Percentiles rank a stretch among this genome's conserved stretches.
phyloP scores from a whole-genome alignment of 1,284 basidiomycete species.

The Thecaphora thlaspeos region DNA sequence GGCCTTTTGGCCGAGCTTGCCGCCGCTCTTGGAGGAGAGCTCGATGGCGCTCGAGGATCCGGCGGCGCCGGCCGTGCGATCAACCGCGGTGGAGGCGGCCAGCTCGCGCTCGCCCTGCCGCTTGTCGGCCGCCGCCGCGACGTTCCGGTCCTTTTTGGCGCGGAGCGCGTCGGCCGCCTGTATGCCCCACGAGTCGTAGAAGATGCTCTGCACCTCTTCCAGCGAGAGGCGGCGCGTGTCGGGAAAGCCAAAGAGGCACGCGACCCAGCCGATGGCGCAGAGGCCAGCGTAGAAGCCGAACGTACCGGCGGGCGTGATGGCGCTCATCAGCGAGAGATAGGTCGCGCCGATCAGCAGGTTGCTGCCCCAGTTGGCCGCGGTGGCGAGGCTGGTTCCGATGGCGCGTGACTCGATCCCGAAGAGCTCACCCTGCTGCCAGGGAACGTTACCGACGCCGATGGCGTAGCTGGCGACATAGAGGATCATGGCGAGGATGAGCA shows the following conservation, averaged over 20 bases:
- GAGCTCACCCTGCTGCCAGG: constrained; percentile 83
- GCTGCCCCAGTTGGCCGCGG: constrained; percentile 73
- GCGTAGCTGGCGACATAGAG: constrained; percentile 79
- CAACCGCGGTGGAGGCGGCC: too few relatives aligned
- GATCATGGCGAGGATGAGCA: constrained; percentile 74
- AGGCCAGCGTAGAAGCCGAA: constrained; percentile 73
- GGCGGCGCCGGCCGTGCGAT: too few relatives aligned
- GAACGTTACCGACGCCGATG: constrained; percentile 66
- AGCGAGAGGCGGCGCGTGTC: constrained; percentile 66
- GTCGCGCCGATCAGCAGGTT: constrained; percentile 76
- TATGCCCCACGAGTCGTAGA: constrained; percentile 61
- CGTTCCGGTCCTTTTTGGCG: constrained; percentile 20
- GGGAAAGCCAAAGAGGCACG: constrained; percentile 64
- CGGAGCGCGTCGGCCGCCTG: constrained; percentile 55
- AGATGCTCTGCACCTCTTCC: constrained; percentile 67
- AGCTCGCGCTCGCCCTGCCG: too few relatives aligned
- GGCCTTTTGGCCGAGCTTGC: too few relatives aligned
- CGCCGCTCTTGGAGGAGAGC: too few relatives aligned
- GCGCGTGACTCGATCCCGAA: constrained; percentile 70
- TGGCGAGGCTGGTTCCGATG: constrained; percentile 70
- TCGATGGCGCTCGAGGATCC: too few relatives aligned
- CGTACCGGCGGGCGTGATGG: constrained; percentile 68
- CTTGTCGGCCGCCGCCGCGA: not conserved
- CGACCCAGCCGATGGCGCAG: constrained; percentile 71
- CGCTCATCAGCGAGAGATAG: constrained; percentile 73